Base-by-base conservation (phyloP, 73 alveolate genomes). In the Uronychia setigera region DNA sequence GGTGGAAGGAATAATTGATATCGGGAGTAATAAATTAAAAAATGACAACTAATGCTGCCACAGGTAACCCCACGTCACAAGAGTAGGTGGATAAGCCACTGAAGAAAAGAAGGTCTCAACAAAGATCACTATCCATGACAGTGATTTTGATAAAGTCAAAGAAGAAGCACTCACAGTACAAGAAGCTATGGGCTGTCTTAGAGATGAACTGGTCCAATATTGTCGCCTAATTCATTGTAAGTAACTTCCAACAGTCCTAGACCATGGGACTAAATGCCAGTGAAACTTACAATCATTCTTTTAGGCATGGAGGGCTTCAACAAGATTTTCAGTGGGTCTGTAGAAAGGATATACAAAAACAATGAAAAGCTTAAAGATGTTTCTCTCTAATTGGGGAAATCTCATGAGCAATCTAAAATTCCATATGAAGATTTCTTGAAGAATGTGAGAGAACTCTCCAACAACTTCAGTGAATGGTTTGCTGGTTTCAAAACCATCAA, bases 91-190 rank as follows among this genome's bases (percentile, higher is more conserved):
- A n/a, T n/a, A n/a, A n/a, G n/a, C n/a, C n/a, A n/a, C n/a, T n/a
- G n/a, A n/a, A n/a, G n/a, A n/a, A n/a, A n/a, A n/a, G n/a, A n/a
- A n/a, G n/a, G n/a, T n/a, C n/a, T n/a, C n/a, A n/a, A n/a, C n/a
- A n/a, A n/a, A n/a, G n/a, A n/a, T 67, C 13, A 67, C 79, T 67
- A 67, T 67, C 28, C 79, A 67, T 67, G 79, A 67, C 13, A 67
- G 28, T 5, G 79, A 67, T 67, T 67, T 67, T 67, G 79, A 67
- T 67, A 67, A 32, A n/a, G 81, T 76, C 59, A 26, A 32, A 76
- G 81, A 76, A 27, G 81, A 76, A 31, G 29, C 32, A 5, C 19
- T 28, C 5, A 29, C 81, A 1, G 81, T 76, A 25, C 58, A 76
- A 31, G 1, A 28, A 5, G 81, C 81, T 5, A 76, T 76, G 81